Conservation (phyloP, 1,284 basidiomycete genomes). For the Gastroboletus turbinatus region DNA sequence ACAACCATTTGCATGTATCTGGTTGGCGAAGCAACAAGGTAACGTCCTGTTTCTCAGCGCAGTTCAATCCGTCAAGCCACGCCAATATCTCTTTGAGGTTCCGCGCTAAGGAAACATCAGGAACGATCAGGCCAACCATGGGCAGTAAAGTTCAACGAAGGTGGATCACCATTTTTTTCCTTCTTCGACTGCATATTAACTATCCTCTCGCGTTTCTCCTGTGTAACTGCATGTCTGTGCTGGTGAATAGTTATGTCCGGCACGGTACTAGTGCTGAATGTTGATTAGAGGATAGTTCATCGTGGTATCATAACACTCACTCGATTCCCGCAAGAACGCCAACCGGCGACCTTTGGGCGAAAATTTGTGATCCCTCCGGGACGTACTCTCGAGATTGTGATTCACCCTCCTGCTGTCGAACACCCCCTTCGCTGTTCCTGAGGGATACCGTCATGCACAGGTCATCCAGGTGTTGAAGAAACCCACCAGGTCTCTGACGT, state of each 20-base stretch:
- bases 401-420: background rate
- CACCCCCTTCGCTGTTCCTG: background rate
- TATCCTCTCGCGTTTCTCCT: too few relatives aligned
- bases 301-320: background rate
- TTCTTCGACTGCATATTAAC: background rate
- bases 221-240: background rate
- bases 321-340: background rate
- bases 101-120: background rate
- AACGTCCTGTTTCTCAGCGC: background rate
- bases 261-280: background rate
- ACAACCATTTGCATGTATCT: background rate
- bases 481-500: background rate
- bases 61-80: conserved; percentile 1
- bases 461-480: background rate
- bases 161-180: background rate
- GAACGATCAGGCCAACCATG: background rate
- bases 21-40: background rate
- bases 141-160: background rate
- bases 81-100: background rate
- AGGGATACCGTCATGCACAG: background rate
- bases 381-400: background rate
- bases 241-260: background rate
- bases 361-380: background rate
- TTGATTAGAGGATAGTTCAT: background rate
- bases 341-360: background rate